Base-by-base conservation (phyloP, 208 protist genomes). In the Leishmania tarentolae region DNA sequence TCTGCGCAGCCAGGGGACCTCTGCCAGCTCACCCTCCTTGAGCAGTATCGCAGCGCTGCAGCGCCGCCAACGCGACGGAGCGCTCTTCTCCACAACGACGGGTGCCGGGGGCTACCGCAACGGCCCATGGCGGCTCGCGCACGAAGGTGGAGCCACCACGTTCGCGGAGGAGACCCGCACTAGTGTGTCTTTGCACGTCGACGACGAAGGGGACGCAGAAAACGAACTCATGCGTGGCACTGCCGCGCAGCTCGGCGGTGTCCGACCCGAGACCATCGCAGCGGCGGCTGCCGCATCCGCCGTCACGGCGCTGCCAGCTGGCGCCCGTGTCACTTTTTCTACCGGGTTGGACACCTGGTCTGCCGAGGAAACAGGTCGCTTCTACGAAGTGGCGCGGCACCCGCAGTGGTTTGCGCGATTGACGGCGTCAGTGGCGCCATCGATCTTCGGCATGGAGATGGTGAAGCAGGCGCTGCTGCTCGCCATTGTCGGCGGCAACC, bases 391-490 rank as follows among this genome's bases (percentile, higher is more conserved):
- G 79, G 87, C 91, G 69, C 92, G 95, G 35, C 90, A 98, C 74
- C 94, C 92, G 44, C 85, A 91, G 53, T 96, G 92, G 92, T 95
- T 96, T 72, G 61, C 90, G 2, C 89, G 95, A 53, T 94, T 99
- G 76, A 88, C 98, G 47, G 84, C 86, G 19, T 98, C 97, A 2
- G 96, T 99, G 31, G 99, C 99, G 15, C 99, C 99, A 6, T 98
- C 95, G 1, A 99, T 99, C 76, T 99, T 97, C 88, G 99, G 99
- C 42, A 93, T 99, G 80, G 87, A 97, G 35, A 87, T 99, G 81
- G 98, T 99, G 82, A 99, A 99, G 86, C 97, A 92, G 66, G 98
- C 98, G 7, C 46, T 99, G 52, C 93, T 99, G 52, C 88, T 99
- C 8, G 86, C 98, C 28, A 88, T 99, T 24, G 96, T 99, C 59